Evolutionary conservation across 2,329 filamentous ascomycete species (phyloP).

Genomic region (Ustulina deusta): DNA sequence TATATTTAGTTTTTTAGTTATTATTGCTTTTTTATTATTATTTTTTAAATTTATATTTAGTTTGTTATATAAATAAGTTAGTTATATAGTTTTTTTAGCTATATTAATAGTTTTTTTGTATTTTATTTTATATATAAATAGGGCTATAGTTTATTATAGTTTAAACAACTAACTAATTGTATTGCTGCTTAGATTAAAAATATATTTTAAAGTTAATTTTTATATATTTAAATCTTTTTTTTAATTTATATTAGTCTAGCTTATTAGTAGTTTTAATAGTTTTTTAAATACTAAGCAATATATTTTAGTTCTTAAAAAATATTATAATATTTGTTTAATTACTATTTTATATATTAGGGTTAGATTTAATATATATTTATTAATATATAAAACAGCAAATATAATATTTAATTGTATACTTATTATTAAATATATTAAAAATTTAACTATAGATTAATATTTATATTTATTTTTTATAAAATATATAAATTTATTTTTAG

Average conservation of each 20-base stretch:
- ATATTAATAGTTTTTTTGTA: too few relatives aligned
- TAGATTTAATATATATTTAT: conserved; percentile 11
- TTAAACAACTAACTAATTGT: too few relatives aligned
- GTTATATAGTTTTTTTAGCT: too few relatives aligned
- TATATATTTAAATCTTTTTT: too few relatives aligned
- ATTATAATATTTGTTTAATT: conserved; percentile 11
- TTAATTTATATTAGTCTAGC: too few relatives aligned
- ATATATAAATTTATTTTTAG: conserved; percentile 10
- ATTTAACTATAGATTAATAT: conserved; percentile 18
- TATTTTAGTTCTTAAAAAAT: conserved; percentile 7
- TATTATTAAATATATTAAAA: conserved; percentile 25
- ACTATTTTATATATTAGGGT: conserved; percentile 11
- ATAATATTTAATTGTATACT: conserved; percentile 3
- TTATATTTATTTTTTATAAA: conserved; percentile 16
- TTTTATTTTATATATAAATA: too few relatives aligned
- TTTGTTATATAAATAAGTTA: too few relatives aligned
- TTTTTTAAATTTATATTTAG: too few relatives aligned
- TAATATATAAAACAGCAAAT: conserved; percentile 16
- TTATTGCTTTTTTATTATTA: conserved; percentile 10
- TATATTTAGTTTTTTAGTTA: conserved; percentile 3
- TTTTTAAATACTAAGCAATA: conserved; percentile 8
- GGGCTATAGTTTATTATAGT: too few relatives aligned
- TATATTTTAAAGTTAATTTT: too few relatives aligned
- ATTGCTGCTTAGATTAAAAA: too few relatives aligned
- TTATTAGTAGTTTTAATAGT: conserved; percentile 4